phyloP scores from a whole-genome alignment of 345 rosid species.

The Gossypium thurberi region DNA sequence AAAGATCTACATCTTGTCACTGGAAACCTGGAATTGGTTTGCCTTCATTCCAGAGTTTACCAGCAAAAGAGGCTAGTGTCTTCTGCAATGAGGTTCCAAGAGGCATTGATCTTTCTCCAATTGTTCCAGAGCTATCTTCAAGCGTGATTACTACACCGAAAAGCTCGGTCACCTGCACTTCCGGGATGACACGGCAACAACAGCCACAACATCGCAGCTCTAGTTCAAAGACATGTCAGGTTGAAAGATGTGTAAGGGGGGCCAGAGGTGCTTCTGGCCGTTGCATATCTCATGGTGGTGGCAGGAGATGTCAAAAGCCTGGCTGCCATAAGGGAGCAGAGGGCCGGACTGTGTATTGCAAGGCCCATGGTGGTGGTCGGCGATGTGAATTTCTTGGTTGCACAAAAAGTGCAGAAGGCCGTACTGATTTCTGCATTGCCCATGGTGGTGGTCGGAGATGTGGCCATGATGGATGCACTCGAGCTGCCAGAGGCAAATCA shows the following conservation, averaged over 20 bases:
- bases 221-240: slow-evolving; percentile 66
- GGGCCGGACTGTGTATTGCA: slow-evolving; percentile 92
- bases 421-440: slow-evolving; percentile 88
- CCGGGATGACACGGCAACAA: slow-evolving; percentile 60
- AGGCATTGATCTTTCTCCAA: slow-evolving; percentile 25
- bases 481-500: slow-evolving; percentile 82
- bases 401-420: slow-evolving; percentile 97
- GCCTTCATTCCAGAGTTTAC: slow-evolving; percentile 30
- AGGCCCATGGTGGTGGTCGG: slow-evolving; percentile 98
- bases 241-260: slow-evolving; percentile 93
- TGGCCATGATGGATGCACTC: slow-evolving; percentile 65
- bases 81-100: slow-evolving; percentile 36
- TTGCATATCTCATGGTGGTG: slow-evolving; percentile 97
- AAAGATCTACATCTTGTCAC: slow-evolving; percentile 40
- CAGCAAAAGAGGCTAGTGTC: slow-evolving; percentile 21
- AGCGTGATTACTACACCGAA: slow-evolving; percentile 48
- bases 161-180: slow-evolving; percentile 81
- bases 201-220: slow-evolving; percentile 46
- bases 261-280: slow-evolving; percentile 99
- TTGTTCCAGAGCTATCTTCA: slow-evolving; percentile 58
- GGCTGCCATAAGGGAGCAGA: slow-evolving; percentile 98
- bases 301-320: slow-evolving; percentile 79
- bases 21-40: slow-evolving; percentile 38
- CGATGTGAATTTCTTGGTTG: slow-evolving; percentile 93
- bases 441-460: slow-evolving; percentile 98